Evolutionary conservation across 1,139 yeast genomes (phyloP).

Genomic region (Sugiyamaella paludigena): DNA sequence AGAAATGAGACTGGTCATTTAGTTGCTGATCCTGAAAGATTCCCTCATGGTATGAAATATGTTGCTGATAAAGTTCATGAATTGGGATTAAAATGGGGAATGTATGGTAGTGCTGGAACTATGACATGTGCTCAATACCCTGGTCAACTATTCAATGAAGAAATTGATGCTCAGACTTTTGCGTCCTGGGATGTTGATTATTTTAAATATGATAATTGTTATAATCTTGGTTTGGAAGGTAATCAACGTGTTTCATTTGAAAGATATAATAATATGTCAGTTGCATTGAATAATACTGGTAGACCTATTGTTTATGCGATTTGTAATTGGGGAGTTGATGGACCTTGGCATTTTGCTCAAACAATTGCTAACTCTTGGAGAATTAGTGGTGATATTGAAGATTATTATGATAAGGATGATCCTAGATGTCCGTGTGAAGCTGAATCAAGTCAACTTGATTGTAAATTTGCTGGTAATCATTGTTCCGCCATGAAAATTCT

Average conservation of each 20-base stretch:
- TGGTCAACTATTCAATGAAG: conserved; percentile 35
- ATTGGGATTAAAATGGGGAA: conserved; percentile 34
- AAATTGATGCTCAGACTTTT: conserved; percentile 33
- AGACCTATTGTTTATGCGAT: conserved; percentile 34
- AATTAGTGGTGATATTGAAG: conserved; percentile 33
- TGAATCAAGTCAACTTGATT: conserved; percentile 23
- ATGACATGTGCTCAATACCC: conserved; percentile 36
- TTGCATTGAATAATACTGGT: conserved; percentile 35
- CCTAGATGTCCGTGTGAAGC: conserved; percentile 33
- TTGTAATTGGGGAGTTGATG: conserved; percentile 38
- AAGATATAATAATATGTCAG: conserved; percentile 34
- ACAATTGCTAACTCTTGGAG: conserved; percentile 36
- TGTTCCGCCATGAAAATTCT: conserved; percentile 36
- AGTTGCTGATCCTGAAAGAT: conserved; percentile 26
- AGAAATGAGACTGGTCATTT: conserved; percentile 22
- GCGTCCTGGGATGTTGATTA: conserved; percentile 37
- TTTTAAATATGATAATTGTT: conserved; percentile 37
- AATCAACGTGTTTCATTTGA: conserved; percentile 28
- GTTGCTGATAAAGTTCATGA: conserved; percentile 31
- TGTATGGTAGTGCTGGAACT: conserved; percentile 36
- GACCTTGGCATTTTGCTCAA: conserved; percentile 34
- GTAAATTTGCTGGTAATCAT: conserved; percentile 30
- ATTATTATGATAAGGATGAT: conserved; percentile 31
- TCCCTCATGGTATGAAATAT: conserved; percentile 34
- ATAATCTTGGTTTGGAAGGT: conserved; percentile 33